Evolutionary conservation across 768 basidiomycete species (phyloP), one percentile per base, ranked within the genome.

Genomic region (Tephrocybe rancida): DNA sequence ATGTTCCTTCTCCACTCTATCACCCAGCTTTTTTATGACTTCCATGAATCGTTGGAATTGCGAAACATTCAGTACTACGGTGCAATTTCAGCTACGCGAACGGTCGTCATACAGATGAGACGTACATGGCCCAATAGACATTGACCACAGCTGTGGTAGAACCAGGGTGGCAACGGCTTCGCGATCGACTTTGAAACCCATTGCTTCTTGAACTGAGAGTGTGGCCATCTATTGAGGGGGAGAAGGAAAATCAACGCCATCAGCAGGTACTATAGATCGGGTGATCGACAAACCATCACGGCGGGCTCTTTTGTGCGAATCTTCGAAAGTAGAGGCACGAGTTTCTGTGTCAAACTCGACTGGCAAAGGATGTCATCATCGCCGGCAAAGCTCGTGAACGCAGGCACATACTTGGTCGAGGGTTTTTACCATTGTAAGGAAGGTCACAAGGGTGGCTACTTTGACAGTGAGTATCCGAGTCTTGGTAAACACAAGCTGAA

Each of bases 251-350:
- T 42, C 6, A 46, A 37, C 13, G 44, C 21, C 45, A 50, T 21
- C 27, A 21, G 38, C 3, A 50, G 25, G 21, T 11, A 29, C 55
- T 34, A 44, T 35, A 43, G 32, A 34, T 27, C 25, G 41, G 3
- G 30, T 32, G 30, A 48, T 37, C 3, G 10, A 62, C 73, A 53
- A 61, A 93, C 92, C 83, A 94, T 97, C 4, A 98, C 96, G 44
- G 88, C 85, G 9, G 96, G 96, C 66, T 98, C 95, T 67, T 94
- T 96, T 4, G 96, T 98, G 32, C 95, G 86, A 57, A 98, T 97
- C 68, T 93, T 97, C 0, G 95, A 89, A 22, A 99, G 78, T 14
- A 98, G 71, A 1, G 97, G 97, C 3, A 98, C 96, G 18, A 99
- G 79, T 68, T 97, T 98, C 64, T 96, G 94, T 0, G 97, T 98